Evolutionary conservation across 805 yeast species (phyloP), one percentile per base, ranked within the genome.

Genomic region (Candida maesae): DNA sequence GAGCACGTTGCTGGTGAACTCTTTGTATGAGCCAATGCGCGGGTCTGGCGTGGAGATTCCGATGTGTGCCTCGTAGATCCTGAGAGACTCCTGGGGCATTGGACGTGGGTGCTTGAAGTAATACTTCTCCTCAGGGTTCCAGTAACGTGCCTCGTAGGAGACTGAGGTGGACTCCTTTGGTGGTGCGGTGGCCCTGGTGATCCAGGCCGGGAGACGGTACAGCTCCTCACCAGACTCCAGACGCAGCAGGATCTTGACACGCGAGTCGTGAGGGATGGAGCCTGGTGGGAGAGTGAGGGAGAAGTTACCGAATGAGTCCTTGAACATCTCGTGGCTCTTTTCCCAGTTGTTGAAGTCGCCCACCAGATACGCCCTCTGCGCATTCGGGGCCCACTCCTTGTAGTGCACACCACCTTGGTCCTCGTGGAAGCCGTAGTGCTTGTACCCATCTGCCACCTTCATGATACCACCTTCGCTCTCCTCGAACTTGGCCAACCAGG

Each of bases 31-130:
- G 2, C 95, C 96, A 38, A 93, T 67, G 43, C 77, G 78, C 25
- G 93, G 90, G 43, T 91, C 93, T 1, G 95, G 90, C 3, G 95
- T 79, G 0, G 97, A 89, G 45, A 91, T 91, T 23, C 99, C 99
- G 20, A 86, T 78, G 60, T 91, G 99, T 24, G 97, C 96, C 65
- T 91, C 99, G 64, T 91, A 91, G 41, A 91, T 84, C 60, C 84
- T 80, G 48, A 84, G 65, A 10, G 78, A 73, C 31, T 63, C 65
- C 28, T 58, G 52, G 23, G 76, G 64, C 8, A 56, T 54, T 0
- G 97, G 96, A 49, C 95, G 70, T 26, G 61, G 39, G 60, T 86
- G 62, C 60, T 81, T 74, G 67, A 85, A 87, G 18, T 66, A 47
- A 28, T 55, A 53, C 1, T 45, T 25, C 0, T 50, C 41, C 2